Percentiles rank a stretch among this genome's conserved stretches.
Evolutionary conservation across 1,284 basidiomycete genomes (phyloP).

Genomic region (Tilletia setariae): DNA sequence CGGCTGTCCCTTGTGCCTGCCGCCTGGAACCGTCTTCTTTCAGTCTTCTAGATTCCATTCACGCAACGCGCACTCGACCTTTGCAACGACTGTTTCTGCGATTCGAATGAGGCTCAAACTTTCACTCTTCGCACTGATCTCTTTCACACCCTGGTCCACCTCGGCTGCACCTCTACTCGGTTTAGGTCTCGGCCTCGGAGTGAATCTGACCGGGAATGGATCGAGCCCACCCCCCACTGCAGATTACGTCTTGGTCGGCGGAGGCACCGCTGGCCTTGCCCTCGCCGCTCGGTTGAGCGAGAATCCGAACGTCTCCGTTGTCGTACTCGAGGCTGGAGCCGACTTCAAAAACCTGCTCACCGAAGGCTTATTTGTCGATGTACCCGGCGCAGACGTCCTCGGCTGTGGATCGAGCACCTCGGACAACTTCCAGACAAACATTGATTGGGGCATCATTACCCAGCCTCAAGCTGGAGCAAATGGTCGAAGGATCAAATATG

Average conservation of each 20-base stretch:
- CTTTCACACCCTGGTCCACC: no score
- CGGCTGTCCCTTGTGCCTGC: no score
- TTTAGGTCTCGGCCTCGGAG: background rate
- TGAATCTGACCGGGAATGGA: background rate
- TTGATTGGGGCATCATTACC: constrained; percentile 35
- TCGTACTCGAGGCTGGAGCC: constrained; percentile 41
- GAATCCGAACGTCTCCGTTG: constrained; percentile 34
- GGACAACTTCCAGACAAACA: constrained; percentile 24
- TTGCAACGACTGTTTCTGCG: no score
- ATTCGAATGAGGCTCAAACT: no score
- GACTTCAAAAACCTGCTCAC: constrained; percentile 27
- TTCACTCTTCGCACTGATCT: no score
- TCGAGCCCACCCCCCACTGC: constrained; percentile 2
- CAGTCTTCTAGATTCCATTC: no score
- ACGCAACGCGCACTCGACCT: no score
- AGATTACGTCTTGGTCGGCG: constrained; percentile 41
- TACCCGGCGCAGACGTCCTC: constrained; percentile 31
- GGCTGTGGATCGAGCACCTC: constrained; percentile 24
- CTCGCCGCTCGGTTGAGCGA: constrained; percentile 39
- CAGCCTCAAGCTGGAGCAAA: constrained; percentile 32
- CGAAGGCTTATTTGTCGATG: constrained; percentile 31
- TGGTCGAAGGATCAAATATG: constrained; percentile 30
- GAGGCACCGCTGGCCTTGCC: constrained; percentile 37
- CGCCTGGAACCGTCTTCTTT: no score
- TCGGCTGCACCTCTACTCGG: background rate